Conservation (phyloP, 768 basidiomycete genomes). For the Zangia roseola region DNA sequence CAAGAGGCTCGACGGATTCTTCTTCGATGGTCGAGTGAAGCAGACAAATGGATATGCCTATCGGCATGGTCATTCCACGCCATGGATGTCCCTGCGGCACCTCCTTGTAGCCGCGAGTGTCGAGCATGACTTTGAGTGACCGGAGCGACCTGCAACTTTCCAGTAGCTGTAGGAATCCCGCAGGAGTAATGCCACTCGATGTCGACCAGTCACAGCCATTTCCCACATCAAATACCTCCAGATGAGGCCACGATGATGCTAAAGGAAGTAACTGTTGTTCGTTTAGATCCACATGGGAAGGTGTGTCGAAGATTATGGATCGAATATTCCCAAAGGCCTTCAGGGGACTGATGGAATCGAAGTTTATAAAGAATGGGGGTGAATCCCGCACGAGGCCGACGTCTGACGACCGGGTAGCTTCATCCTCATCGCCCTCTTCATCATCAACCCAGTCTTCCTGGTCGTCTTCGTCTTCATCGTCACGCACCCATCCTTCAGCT, state of each 20-base stretch:
- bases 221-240: slow-evolving; percentile 1
- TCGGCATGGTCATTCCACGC: slow-evolving; percentile 5
- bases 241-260: slow-evolving; percentile 15
- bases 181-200: slow-evolving; percentile 7
- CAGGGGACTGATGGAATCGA: slow-evolving; percentile 1
- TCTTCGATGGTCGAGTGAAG: slow-evolving; percentile 3
- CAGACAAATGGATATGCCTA: not conserved
- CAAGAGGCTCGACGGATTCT: slow-evolving; percentile 7
- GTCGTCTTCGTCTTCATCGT: too few species aligned
- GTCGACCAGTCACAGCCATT: not conserved
- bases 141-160: slow-evolving; percentile 14
- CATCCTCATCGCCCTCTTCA: too few species aligned
- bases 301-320: not conserved
- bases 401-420: not conserved
- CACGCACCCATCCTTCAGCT: not conserved
- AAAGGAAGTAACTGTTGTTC: slow-evolving; percentile 7
- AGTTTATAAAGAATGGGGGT: not conserved
- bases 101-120: slow-evolving; percentile 9
- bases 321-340: slow-evolving; percentile 7
- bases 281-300: slow-evolving; percentile 3
- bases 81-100: slow-evolving; percentile 10
- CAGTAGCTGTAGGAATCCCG: slow-evolving; percentile 10
- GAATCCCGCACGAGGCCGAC: not conserved
- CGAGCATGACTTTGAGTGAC: not conserved
- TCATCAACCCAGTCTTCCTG: too few species aligned